A percentile compares a stretch with the other conserved stretches of the same genome.
These are phyloP conservation scores for Suillus alpinus DNA, from an alignment of 768 basidiomycete genomes.

Conservation along the genomic window DNA sequence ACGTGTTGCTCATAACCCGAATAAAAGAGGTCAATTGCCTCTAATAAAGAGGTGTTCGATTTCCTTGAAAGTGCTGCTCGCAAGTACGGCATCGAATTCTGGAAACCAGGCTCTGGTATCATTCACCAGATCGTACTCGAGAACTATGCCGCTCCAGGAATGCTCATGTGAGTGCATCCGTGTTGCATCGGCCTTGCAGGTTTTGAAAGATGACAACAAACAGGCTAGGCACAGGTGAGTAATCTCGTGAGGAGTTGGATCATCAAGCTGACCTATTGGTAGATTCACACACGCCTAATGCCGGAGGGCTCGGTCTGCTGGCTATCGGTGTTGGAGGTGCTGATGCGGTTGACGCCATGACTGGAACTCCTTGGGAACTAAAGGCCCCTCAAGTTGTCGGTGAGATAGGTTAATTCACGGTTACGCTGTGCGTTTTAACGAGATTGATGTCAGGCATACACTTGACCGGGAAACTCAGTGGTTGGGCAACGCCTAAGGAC, in stretches of 20 bases:
- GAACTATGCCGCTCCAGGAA: constrained; percentile 94
- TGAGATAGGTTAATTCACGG: constrained; percentile 29
- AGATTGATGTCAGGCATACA: constrained; percentile 60
- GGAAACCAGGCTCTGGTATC: constrained; percentile 87
- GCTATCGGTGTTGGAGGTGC: constrained; percentile 99
- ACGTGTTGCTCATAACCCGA: constrained; percentile 2
- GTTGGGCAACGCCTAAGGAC: constrained; percentile 96
- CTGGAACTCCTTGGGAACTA: constrained; percentile 96
- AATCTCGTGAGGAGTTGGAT: not conserved
- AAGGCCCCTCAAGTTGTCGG: constrained; percentile 87
- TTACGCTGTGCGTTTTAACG: not conserved
- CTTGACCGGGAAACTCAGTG: constrained; percentile 80
- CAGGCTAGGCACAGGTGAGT: constrained; percentile 79
- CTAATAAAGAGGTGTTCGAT: constrained; percentile 96
- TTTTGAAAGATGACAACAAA: constrained; percentile 9
- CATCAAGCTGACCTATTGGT: constrained; percentile 11
- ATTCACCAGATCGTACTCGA: constrained; percentile 99
- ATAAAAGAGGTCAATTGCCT: constrained; percentile 71
- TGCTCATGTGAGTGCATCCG: constrained; percentile 67
- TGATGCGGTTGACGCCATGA: constrained; percentile 97
- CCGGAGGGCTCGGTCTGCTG: constrained; percentile 92
- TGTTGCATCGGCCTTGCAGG: constrained; percentile 6
- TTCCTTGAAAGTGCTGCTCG: constrained; percentile 90
- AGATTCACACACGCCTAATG: constrained; percentile 98
- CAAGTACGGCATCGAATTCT: constrained; percentile 97